Evolutionary conservation across 1,284 basidiomycete species (phyloP).

Genomic region (Mycena sp.): DNA sequence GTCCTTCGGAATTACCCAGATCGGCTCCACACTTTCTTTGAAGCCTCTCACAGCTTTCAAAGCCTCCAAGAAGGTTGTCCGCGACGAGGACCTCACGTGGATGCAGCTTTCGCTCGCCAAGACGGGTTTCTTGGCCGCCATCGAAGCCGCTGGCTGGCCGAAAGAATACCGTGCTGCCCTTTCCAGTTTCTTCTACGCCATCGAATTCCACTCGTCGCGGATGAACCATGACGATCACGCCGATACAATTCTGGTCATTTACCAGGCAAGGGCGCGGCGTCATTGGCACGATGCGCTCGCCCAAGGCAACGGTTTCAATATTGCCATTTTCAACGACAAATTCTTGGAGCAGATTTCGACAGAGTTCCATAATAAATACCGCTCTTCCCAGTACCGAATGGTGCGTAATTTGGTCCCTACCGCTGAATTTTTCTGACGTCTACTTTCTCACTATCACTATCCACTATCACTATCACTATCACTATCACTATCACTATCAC

Average conservation of each 20-base stretch:
- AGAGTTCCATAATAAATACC: neutral
- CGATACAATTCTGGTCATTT: neutral
- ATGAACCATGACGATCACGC: neutral
- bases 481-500: too few relatives aligned
- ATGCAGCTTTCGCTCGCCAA: neutral
- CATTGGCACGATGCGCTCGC: neutral
- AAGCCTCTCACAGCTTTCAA: slow-evolving; percentile 2
- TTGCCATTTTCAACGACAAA: slow-evolving; percentile 3
- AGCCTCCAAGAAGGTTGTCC: slow-evolving; percentile 9
- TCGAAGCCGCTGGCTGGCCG: too few relatives aligned
- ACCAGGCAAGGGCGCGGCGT: neutral
- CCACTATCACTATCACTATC: too few relatives aligned
- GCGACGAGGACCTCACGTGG: neutral
- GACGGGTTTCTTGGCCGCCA: neutral
- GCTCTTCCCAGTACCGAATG: neutral
- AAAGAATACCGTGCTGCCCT: neutral
- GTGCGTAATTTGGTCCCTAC: neutral
- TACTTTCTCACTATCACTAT: too few relatives aligned
- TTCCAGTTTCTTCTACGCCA: neutral
- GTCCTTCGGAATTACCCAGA: too few relatives aligned
- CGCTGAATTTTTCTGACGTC: too few relatives aligned
- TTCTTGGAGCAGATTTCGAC: neutral
- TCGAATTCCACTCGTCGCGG: neutral
- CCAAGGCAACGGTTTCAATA: neutral
- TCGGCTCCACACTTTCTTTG: neutral